These are phyloP conservation scores for Saccharomycopsis fodiens DNA, from an alignment of 805 yeast species.

Conservation along the genomic window DNA sequence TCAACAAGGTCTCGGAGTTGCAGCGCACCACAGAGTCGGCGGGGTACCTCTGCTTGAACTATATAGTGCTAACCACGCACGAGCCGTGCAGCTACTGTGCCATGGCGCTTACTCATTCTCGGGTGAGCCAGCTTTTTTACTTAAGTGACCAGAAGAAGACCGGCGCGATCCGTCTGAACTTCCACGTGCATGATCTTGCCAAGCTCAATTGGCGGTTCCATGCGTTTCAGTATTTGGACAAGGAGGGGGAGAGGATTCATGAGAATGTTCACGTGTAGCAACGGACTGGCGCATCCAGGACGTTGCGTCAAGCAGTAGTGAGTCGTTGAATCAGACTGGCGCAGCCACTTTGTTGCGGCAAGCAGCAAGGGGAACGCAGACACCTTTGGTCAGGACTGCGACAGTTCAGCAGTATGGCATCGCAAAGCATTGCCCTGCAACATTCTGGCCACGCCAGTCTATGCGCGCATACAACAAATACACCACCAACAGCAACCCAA, in stretches of 20 bases:
- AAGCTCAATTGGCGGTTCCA: slow-evolving; percentile 84
- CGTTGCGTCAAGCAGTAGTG: too few relatives aligned
- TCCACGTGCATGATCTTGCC: slow-evolving; percentile 66
- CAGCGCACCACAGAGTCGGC: slow-evolving; percentile 19
- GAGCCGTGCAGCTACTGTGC: slow-evolving; percentile 97
- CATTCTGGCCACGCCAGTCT: too few relatives aligned
- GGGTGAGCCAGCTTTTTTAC: slow-evolving; percentile 65
- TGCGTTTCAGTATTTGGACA: slow-evolving; percentile 45
- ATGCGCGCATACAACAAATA: too few relatives aligned
- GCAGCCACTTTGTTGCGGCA: too few relatives aligned
- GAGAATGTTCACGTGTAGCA: neutral
- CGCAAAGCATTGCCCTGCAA: too few relatives aligned
- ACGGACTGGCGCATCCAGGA: too few relatives aligned
- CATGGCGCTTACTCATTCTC: slow-evolving; percentile 92
- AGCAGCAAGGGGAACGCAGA: too few relatives aligned
- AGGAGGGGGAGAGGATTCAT: neutral
- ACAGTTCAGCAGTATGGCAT: too few relatives aligned
- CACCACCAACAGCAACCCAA: too few relatives aligned
- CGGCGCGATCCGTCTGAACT: slow-evolving; percentile 48
- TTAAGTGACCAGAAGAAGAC: slow-evolving; percentile 39
- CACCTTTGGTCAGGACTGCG: too few relatives aligned
- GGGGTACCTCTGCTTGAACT: slow-evolving; percentile 64
- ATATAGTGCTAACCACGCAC: slow-evolving; percentile 80
- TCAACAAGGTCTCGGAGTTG: slow-evolving; percentile 36
- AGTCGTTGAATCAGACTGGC: too few relatives aligned